Evolutionary conservation across 768 basidiomycete genomes (phyloP).

Genomic region (Boletus rubescentipes): DNA sequence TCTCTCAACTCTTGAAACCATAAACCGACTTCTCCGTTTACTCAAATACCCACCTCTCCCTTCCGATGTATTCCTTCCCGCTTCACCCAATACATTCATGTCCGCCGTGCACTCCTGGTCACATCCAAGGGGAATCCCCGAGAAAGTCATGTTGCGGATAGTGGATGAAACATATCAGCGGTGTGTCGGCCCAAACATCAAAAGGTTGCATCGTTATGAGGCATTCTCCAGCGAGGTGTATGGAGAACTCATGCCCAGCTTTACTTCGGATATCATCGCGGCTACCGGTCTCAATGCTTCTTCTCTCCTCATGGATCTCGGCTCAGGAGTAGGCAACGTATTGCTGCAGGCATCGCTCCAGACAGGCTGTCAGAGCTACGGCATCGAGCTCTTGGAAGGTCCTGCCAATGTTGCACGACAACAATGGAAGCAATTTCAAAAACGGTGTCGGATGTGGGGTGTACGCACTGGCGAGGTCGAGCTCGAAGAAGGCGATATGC

Average conservation of each 20-base stretch:
- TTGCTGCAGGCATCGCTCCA: conserved; percentile 80
- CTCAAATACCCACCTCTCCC: conserved; percentile 67
- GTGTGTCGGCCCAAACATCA: conserved; percentile 87
- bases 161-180: conserved; percentile 93
- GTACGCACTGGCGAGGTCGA: conserved; percentile 72
- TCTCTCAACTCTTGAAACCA: conserved; percentile 53
- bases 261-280: conserved; percentile 55
- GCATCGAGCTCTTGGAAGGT: conserved; percentile 74
- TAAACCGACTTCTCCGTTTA: conserved; percentile 59
- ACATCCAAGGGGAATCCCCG: conserved; percentile 48
- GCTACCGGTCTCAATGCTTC: conserved; percentile 49
- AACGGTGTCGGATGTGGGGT: conserved; percentile 91
- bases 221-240: conserved; percentile 86
- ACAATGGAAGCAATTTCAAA: conserved; percentile 72
- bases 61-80: conserved; percentile 47
- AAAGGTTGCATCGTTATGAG: conserved; percentile 74
- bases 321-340: conserved; percentile 85
- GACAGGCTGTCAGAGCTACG: conserved; percentile 74
- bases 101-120: conserved; percentile 47
- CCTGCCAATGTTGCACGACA: conserved; percentile 79
- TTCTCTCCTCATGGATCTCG: conserved; percentile 79
- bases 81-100: conserved; percentile 49
- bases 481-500: conserved; percentile 85
- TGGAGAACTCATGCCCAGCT: conserved; percentile 83
- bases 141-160: conserved; percentile 68